Conservation (phyloP, 2,329 filamentous ascomycete species). For the Penicillium italicum region DNA sequence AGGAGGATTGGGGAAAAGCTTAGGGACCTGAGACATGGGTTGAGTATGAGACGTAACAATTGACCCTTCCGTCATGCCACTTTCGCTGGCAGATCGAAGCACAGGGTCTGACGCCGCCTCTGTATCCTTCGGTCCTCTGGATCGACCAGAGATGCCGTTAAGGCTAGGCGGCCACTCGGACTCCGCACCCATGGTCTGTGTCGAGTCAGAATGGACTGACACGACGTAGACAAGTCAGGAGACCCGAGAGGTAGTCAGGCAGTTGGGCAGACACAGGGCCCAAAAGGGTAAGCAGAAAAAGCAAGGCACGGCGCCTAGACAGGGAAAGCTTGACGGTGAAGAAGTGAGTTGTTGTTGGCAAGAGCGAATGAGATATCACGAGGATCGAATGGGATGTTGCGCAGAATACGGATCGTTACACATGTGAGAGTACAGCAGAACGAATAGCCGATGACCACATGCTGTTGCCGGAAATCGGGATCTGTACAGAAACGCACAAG, state of each 20-base stretch:
- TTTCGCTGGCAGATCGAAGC: slow-evolving; percentile 29
- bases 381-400: slow-evolving; percentile 21
- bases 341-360: slow-evolving; percentile 16
- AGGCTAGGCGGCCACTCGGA: slow-evolving; percentile 37
- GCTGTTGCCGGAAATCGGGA: slow-evolving; percentile 20
- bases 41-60: slow-evolving; percentile 27
- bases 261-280: slow-evolving; percentile 25
- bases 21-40: slow-evolving; percentile 34
- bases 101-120: slow-evolving; percentile 25
- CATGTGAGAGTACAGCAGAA: slow-evolving; percentile 26
- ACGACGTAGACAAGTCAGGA: slow-evolving; percentile 34
- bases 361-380: slow-evolving; percentile 20
- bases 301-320: slow-evolving; percentile 17
- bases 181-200: slow-evolving; percentile 34
- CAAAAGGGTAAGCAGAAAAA: slow-evolving; percentile 21
- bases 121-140: slow-evolving; percentile 28
- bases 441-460: slow-evolving; percentile 38
- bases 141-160: slow-evolving; percentile 30
- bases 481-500: slow-evolving; percentile 5
- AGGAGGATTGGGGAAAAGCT: slow-evolving; percentile 27
- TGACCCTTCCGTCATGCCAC: slow-evolving; percentile 31
- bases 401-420: slow-evolving; percentile 35
- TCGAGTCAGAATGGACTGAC: slow-evolving; percentile 29
- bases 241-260: slow-evolving; percentile 34
- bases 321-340: slow-evolving; percentile 19